Percentiles rank a stretch among this genome's conserved stretches.
These are phyloP conservation scores for Oryza glumipatula DNA, from an alignment of 176 grass and related monocot species.

Conservation along the genomic window DNA sequence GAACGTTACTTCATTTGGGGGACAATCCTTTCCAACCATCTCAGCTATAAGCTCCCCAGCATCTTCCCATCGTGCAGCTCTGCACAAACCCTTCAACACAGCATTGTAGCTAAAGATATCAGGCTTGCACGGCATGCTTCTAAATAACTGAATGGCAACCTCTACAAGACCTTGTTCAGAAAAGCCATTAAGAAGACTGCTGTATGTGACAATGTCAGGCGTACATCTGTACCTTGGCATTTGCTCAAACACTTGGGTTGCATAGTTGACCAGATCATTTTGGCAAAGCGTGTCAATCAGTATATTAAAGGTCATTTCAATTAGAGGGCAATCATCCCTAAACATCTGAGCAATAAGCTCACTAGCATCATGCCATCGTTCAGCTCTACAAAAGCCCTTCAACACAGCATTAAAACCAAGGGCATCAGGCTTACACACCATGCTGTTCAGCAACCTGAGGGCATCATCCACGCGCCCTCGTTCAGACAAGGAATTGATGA, in stretches of 20 bases:
- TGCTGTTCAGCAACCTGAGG: constrained; percentile 43
- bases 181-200: constrained; percentile 57
- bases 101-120: constrained; percentile 58
- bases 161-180: constrained; percentile 56
- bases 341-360: constrained; percentile 49
- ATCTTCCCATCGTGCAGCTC: constrained; percentile 50
- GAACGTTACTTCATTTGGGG: constrained; percentile 58
- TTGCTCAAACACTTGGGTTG: constrained; percentile 48
- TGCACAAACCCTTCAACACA: constrained; percentile 53
- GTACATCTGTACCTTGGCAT: constrained; percentile 52
- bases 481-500: constrained; percentile 45
- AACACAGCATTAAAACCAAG: constrained; percentile 49
- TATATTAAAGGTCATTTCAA: constrained; percentile 60
- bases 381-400: constrained; percentile 52
- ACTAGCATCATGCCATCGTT: constrained; percentile 43
- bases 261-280: constrained; percentile 35
- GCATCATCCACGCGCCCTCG: constrained; percentile 48
- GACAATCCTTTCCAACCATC: constrained; percentile 50
- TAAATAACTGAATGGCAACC: constrained; percentile 44
- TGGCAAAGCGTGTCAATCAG: constrained; percentile 50
- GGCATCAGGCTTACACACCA: constrained; percentile 43
- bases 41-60: constrained; percentile 51
- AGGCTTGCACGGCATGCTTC: constrained; percentile 54
- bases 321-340: constrained; percentile 22
- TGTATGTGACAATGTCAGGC: constrained; percentile 61